Base-by-base conservation (phyloP, 2,329 filamentous ascomycete species). In the Penicillium sumatraense region DNA sequence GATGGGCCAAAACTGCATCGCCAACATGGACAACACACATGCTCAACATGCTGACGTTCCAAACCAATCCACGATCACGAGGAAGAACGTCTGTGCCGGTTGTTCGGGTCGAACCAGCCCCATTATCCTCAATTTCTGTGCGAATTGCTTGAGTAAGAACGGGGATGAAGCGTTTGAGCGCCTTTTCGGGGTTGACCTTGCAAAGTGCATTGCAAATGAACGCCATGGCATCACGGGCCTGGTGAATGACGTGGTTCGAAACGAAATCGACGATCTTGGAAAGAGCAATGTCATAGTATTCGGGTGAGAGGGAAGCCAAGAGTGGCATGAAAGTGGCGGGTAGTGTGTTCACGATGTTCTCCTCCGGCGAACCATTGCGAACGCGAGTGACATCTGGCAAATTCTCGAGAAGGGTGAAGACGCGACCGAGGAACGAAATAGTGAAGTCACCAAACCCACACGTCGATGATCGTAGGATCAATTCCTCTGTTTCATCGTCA, bases 21-120 rank as follows among this genome's bases (percentile, higher is more conserved):
- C 95, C 95, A 42, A 99, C 92, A 68, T 99, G 95, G 3, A 99
- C 95, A 20, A 97, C 91, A 56, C 91, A 95, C 93, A 99, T 99
- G 70, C 93, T 96, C 5, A 99, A 84, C 81, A 99, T 92, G 74
- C 91, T 96, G 56, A 98, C 86, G 69, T 98, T 91, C 96, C 96
- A 99, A 0, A 99, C 93, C 14, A 99, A 80, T 3, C 91, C 95
- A 51, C 95, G 84, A 72, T 99, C 95, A 62, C 95, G 86, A 8
- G 95, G 95, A 16, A 99, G 82, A 40, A 98, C 92, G 73, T 99
- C 95, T 1, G 90, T 90, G 18, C 95, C 95, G 52, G 91, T 96
- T 53, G 92, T 98, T 65, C 95, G 86, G 54, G 96, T 96, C 2
- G 93, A 98, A 2, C 93, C 96, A 18, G 95, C 95, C 47, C 93